A percentile compares a stretch with the other conserved stretches of the same genome.
Conservation (phyloP, 805 yeast genomes). For the Torulaspora delbrueckii region DNA sequence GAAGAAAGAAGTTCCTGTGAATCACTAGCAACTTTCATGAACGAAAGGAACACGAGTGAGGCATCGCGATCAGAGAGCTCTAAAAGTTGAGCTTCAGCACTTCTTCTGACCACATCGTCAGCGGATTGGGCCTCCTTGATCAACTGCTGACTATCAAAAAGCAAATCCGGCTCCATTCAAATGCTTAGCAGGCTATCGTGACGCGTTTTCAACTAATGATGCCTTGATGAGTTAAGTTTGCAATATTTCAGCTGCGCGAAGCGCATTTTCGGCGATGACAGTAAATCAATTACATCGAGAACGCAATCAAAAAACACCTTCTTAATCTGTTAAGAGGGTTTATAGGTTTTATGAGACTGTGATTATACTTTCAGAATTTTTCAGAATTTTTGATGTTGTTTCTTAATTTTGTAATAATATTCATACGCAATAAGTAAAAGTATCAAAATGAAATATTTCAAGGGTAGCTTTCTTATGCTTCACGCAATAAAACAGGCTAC, state of each 20-base stretch:
- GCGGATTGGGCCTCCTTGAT: constrained; percentile 38
- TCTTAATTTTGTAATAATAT: too few relatives aligned
- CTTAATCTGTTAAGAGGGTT: not conserved
- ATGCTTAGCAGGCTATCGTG: not conserved
- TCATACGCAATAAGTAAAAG: too few relatives aligned
- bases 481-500: too few relatives aligned
- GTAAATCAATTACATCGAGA: not conserved
- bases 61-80: constrained; percentile 45
- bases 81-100: constrained; percentile 49
- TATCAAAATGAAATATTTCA: too few relatives aligned
- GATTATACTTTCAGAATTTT: too few relatives aligned
- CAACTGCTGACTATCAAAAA: constrained; percentile 17
- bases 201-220: not conserved
- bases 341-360: not conserved
- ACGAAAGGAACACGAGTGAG: constrained; percentile 39
- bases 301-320: too few relatives aligned
- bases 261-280: not conserved
- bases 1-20: constrained; percentile 32
- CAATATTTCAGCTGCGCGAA: not conserved
- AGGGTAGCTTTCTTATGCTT: too few relatives aligned
- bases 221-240: not conserved
- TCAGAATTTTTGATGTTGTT: too few relatives aligned
- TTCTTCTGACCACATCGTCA: constrained; percentile 48
- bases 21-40: constrained; percentile 42
- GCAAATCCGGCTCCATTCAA: not conserved